Evolutionary conservation across 169 alveolate genomes (phyloP), one percentile per base, ranked within the genome.

Genomic region (Cryptosporidium xiaoi): DNA sequence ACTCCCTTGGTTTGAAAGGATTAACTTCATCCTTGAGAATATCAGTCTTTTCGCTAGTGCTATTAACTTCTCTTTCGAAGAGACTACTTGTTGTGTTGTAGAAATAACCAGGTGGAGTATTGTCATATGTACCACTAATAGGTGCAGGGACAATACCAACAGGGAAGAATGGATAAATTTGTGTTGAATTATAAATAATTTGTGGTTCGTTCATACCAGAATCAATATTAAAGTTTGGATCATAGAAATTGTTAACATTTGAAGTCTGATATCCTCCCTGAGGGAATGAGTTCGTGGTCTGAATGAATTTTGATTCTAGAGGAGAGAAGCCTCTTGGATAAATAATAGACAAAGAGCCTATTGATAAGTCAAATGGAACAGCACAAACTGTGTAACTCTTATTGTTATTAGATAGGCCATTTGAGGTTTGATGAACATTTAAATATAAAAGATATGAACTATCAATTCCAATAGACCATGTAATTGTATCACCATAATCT

Each of bases 261-360:
- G 87, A 60, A 5, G 65, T 24, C 29, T 62, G 48, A 48, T 27
- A 77, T 8, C 87, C 87, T 3, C 87, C 87, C 18, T 20, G 44
- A 8, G 69, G 69, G 51, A 77, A 77, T 2, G 64, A 64, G 5
- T n/a, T 27, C 34, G 27, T 58, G 2, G 34, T 36, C 16, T 77
- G 71, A 18, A 31, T 56, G 50, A 58, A 77, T 44, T 34, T 20
- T 5, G 87, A 77, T n/a, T 31, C 20, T 12, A 15, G 13, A 31
- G 87, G 87, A 31, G 87, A 58, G 40, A 44, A 77, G 10, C 87
- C 87, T 58, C 55, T 65, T 40, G 87, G 87, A 77, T 56, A 77
- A 13, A 77, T 40, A 18, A 56, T 6, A 1, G 58, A 46, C 31
- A 77, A 62, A n/a, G 65, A 46, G 8, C 51, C 48, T 16, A 40